A percentile compares a stretch with the other conserved stretches of the same genome.
Conservation (phyloP, 768 basidiomycete genomes). For the Calocera cornea region DNA sequence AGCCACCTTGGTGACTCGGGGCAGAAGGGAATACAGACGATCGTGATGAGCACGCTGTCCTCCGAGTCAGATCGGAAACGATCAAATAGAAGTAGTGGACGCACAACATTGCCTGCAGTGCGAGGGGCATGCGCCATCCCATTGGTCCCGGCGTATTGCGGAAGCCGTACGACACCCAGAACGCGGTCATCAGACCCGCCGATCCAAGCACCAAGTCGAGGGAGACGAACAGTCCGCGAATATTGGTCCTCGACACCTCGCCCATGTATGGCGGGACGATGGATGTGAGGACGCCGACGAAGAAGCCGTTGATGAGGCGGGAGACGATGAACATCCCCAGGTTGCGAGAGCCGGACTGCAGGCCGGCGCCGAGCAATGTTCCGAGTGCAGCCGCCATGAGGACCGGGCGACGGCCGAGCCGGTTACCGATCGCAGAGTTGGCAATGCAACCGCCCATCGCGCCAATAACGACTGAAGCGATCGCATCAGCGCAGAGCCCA, state of each 20-base stretch:
- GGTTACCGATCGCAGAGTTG: conserved; percentile 11
- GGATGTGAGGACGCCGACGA: conserved; percentile 16
- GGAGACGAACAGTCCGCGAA: conserved; percentile 15
- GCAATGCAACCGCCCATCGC: conserved; percentile 12
- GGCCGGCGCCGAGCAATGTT: conserved; percentile 10
- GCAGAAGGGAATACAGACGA: conserved; percentile 15
- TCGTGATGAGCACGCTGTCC: conserved; percentile 11
- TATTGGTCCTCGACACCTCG: conserved; percentile 14
- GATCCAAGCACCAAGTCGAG: conserved; percentile 14
- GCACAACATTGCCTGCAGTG: conserved; percentile 13
- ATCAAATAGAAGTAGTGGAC: background rate
- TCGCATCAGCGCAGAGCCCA: background rate
- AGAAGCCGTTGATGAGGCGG: conserved; percentile 15
- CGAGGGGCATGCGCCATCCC: conserved; percentile 17
- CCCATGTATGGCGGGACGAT: conserved; percentile 14
- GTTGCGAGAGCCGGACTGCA: conserved; percentile 11
- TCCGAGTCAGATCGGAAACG: background rate
- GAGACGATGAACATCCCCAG: conserved; percentile 14
- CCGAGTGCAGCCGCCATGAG: conserved; percentile 6
- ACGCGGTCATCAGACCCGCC: conserved; percentile 16
- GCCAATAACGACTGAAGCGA: conserved; percentile 12
- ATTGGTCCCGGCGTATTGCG: background rate
- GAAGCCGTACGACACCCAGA: conserved; percentile 17
- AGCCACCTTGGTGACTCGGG: conserved; percentile 18
- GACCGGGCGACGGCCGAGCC: conserved; percentile 9